phyloP scores from a whole-genome alignment of 495 filamentous ascomycete species.

The Penicilliopsis zonata region DNA sequence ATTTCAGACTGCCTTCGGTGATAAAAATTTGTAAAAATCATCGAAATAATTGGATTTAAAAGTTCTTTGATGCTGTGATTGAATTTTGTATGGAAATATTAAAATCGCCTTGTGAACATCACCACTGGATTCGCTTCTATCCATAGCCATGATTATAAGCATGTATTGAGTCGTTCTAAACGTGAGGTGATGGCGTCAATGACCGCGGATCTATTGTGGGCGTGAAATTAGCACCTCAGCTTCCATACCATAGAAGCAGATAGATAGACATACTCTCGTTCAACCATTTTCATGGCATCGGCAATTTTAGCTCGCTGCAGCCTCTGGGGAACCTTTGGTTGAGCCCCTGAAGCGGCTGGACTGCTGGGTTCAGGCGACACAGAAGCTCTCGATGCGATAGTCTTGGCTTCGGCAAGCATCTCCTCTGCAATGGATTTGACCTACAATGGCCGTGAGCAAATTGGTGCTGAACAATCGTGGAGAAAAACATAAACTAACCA shows the following conservation, averaged over 20 bases:
- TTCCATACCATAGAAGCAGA: not conserved
- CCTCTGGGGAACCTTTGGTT: conserved; percentile 48
- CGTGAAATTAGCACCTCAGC: conserved; percentile 4
- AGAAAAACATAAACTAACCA: too few relatives aligned
- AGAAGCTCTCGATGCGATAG: conserved; percentile 18
- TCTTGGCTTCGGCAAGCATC: conserved; percentile 37
- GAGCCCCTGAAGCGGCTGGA: conserved; percentile 15
- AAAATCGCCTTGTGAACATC: too few relatives aligned
- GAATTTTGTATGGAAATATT: too few relatives aligned
- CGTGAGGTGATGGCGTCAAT: conserved; percentile 12
- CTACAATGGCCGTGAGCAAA: conserved; percentile 9
- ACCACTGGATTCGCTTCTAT: too few relatives aligned
- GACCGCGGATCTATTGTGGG: conserved; percentile 14
- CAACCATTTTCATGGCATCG: conserved; percentile 59
- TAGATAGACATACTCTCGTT: conserved; percentile 43
- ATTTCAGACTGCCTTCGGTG: too few relatives aligned
- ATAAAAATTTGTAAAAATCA: too few relatives aligned
- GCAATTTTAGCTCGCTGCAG: conserved; percentile 54
- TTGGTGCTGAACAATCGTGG: conserved; percentile 15
- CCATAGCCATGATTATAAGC: conserved; percentile 7
- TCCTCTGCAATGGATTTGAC: conserved; percentile 36
- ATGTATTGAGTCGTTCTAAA: conserved; percentile 13
- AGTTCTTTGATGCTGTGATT: too few relatives aligned
- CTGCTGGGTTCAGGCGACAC: conserved; percentile 15
- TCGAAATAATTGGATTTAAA: too few relatives aligned